Evolutionary conservation across 352 stramenopile species (phyloP).

Genomic region (Lagenidium giganteum): DNA sequence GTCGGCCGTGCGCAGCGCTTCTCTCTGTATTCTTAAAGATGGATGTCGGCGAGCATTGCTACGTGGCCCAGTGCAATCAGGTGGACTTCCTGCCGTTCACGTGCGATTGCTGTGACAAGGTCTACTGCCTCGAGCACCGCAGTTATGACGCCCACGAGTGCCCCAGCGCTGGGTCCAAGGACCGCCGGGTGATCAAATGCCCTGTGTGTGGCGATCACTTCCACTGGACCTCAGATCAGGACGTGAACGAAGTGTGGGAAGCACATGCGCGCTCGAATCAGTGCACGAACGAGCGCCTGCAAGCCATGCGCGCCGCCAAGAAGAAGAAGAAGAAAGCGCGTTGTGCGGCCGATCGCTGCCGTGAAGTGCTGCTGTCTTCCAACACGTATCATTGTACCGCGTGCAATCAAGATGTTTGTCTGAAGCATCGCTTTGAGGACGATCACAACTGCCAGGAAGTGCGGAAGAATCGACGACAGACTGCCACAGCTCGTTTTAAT

Average conservation of each 20-base stretch:
- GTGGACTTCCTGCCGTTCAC: slow-evolving; percentile 84
- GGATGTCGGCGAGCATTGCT: slow-evolving; percentile 74
- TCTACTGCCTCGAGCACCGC: slow-evolving; percentile 85
- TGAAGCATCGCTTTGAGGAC: slow-evolving; percentile 70
- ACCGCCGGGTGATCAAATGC: slow-evolving; percentile 68
- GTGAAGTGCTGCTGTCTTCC: slow-evolving; percentile 55
- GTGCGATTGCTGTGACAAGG: slow-evolving; percentile 73
- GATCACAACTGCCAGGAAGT: slow-evolving; percentile 58
- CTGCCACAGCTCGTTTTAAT: slow-evolving; percentile 9
- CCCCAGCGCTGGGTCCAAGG: slow-evolving; percentile 47
- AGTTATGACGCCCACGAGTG: slow-evolving; percentile 76
- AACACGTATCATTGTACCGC: slow-evolving; percentile 72
- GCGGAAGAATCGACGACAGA: slow-evolving; percentile 28
- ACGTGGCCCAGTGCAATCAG: slow-evolving; percentile 55
- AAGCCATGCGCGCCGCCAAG: slow-evolving; percentile 9
- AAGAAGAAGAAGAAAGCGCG: slow-evolving; percentile 71
- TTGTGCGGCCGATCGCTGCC: slow-evolving; percentile 47
- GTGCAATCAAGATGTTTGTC: slow-evolving; percentile 66
- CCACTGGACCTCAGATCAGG: slow-evolving; percentile 63
- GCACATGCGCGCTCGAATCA: slow-evolving; percentile 51
- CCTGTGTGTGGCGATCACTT: slow-evolving; percentile 64
- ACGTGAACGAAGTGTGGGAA: slow-evolving; percentile 75
- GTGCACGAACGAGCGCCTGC: slow-evolving; percentile 22
- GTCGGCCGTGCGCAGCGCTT: slow-evolving; percentile 6
- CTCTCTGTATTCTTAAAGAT: no score